A percentile compares a stretch with the other conserved stretches of the same genome.
Evolutionary conservation across 495 filamentous ascomycete species (phyloP).

Genomic region (Tuber aestivum): DNA sequence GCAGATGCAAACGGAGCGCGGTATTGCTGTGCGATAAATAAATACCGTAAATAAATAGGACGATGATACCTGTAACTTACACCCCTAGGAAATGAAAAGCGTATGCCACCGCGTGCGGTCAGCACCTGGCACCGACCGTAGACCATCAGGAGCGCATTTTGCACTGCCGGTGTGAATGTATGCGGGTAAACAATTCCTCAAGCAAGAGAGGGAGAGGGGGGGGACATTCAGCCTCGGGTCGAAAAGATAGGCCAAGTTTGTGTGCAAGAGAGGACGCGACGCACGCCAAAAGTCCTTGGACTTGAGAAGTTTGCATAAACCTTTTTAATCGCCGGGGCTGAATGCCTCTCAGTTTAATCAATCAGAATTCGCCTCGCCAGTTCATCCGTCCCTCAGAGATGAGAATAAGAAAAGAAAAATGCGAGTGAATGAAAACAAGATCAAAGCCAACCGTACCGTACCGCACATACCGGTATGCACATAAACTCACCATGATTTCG

Average conservation of each 20-base stretch:
- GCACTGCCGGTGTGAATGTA: neutral
- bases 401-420: neutral
- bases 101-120: neutral
- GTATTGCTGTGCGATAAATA: neutral
- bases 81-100: neutral
- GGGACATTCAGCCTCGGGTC: too few relatives aligned
- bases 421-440: neutral
- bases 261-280: too few relatives aligned
- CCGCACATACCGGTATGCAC: neutral
- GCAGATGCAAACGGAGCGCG: neutral
- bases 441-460: neutral
- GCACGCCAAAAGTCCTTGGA: too few relatives aligned
- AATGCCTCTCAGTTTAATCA: neutral
- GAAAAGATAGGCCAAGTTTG: too few relatives aligned
- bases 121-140: neutral
- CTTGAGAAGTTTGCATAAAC: too few relatives aligned
- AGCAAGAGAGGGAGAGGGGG: neutral
- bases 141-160: neutral
- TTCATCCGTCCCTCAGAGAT: neutral
- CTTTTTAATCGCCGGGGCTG: too few relatives aligned
- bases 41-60: neutral
- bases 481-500: neutral
- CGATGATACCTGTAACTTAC: too few relatives aligned
- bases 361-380: neutral
- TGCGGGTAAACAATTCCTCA: neutral